Percentiles rank a stretch among this genome's conserved stretches.
Evolutionary conservation across 257 asterid species (phyloP).

Genomic region (Jaltomata sinuosa): DNA sequence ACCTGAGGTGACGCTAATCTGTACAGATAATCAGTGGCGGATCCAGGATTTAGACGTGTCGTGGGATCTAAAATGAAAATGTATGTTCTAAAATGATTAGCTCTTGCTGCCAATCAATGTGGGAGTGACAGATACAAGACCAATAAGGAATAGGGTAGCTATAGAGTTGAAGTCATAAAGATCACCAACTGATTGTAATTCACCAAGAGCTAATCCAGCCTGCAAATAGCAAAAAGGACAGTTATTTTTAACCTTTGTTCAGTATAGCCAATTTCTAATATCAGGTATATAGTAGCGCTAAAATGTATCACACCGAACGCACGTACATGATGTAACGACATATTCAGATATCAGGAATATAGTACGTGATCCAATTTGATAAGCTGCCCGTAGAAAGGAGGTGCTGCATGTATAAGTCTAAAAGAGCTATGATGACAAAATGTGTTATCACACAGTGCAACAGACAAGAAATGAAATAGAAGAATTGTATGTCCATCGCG

Average conservation of each 20-base stretch:
- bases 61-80: neutral
- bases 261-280: neutral
- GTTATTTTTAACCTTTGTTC: neutral
- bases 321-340: too few species aligned
- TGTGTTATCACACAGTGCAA: too few species aligned
- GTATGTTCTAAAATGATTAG: constrained; percentile 1
- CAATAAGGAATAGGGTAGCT: constrained; percentile 72
- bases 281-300: neutral
- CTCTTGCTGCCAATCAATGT: constrained; percentile 51
- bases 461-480: too few species aligned
- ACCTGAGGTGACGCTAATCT: neutral
- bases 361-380: too few species aligned
- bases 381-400: too few species aligned
- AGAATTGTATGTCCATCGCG: too few species aligned
- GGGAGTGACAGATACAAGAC: constrained; percentile 62
- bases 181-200: constrained; percentile 80
- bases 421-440: too few species aligned
- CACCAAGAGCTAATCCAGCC: constrained; percentile 95
- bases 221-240: constrained; percentile 6
- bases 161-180: constrained; percentile 82
- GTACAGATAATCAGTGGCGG: neutral
- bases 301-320: neutral
- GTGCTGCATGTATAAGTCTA: too few species aligned
- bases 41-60: neutral
- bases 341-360: too few species aligned